Evolutionary conservation across 441 rosid genomes (phyloP).

Genomic region (Manihot esculenta): DNA sequence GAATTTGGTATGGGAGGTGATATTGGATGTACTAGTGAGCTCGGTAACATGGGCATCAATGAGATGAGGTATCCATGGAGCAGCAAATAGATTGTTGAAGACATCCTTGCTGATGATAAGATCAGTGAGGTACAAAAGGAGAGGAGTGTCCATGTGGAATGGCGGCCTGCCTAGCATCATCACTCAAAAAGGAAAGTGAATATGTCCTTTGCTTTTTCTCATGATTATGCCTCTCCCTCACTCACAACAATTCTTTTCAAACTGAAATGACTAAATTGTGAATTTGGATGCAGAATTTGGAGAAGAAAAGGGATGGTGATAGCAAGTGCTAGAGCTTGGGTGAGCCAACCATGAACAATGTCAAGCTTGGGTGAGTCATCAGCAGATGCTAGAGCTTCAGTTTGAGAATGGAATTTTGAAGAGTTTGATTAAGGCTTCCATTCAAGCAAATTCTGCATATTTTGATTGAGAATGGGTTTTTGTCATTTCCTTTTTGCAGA

Average conservation of each 20-base stretch:
- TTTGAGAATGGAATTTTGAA: too few relatives aligned
- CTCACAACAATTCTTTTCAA: not conserved
- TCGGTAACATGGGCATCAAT: conserved; percentile 36
- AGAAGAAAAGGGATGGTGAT: not conserved
- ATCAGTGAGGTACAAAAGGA: conserved; percentile 79
- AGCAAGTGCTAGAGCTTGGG: not conserved
- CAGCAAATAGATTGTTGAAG: conserved; percentile 73
- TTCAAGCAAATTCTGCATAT: too few relatives aligned
- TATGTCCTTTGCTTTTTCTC: conserved; percentile 66
- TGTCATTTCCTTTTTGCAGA: too few relatives aligned
- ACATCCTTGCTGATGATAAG: conserved; percentile 87
- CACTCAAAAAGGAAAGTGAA: conserved; percentile 93
- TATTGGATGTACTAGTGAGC: conserved; percentile 56
- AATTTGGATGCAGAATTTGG: too few relatives aligned
- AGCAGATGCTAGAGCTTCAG: too few relatives aligned
- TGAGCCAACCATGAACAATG: not conserved
- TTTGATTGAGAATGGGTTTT: too few relatives aligned
- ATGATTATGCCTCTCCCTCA: conserved; percentile 29
- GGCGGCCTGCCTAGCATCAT: conserved; percentile 94
- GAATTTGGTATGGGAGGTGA: conserved; percentile 64
- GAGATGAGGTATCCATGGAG: conserved; percentile 55
- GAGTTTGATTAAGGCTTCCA: too few relatives aligned
- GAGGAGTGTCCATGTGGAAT: conserved; percentile 78
- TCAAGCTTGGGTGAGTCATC: too few relatives aligned
- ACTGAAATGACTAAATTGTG: not conserved